phyloP scores from a whole-genome alignment of 352 stramenopile species.

The Vaucheria bursata region DNA sequence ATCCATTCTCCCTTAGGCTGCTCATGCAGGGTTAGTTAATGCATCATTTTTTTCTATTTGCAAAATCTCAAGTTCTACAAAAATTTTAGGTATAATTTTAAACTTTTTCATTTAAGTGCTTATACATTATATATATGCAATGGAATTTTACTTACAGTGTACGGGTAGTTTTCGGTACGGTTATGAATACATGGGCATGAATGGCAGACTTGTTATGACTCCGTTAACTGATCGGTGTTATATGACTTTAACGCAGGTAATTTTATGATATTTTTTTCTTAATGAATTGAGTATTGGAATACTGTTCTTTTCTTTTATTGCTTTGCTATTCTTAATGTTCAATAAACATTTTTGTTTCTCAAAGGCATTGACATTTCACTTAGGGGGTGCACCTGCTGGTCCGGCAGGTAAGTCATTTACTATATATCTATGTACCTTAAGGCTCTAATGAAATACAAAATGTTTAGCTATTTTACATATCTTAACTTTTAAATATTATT shows the following conservation, averaged over 20 bases:
- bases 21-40: too few relatives aligned
- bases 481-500: too few relatives aligned
- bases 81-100: too few relatives aligned
- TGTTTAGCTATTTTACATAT: too few relatives aligned
- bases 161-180: conserved; percentile 79
- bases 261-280: neutral
- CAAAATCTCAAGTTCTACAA: too few relatives aligned
- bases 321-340: conserved; percentile 73
- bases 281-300: too few relatives aligned
- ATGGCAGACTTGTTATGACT: conserved; percentile 79
- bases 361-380: conserved; percentile 74
- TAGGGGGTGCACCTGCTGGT: conserved; percentile 73
- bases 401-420: conserved; percentile 57
- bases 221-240: conserved; percentile 82
- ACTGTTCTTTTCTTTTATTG: conserved; percentile 52
- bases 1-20: too few relatives aligned
- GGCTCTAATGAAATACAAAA: too few relatives aligned
- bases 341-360: neutral
- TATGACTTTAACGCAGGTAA: conserved; percentile 75
- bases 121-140: too few relatives aligned
- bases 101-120: too few relatives aligned
- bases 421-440: too few relatives aligned
- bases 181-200: conserved; percentile 86
- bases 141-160: conserved; percentile 72
- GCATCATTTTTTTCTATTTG: too few relatives aligned